Evolutionary conservation across 2,329 filamentous ascomycete species (phyloP).

Genomic region (Myotisia sp.): DNA sequence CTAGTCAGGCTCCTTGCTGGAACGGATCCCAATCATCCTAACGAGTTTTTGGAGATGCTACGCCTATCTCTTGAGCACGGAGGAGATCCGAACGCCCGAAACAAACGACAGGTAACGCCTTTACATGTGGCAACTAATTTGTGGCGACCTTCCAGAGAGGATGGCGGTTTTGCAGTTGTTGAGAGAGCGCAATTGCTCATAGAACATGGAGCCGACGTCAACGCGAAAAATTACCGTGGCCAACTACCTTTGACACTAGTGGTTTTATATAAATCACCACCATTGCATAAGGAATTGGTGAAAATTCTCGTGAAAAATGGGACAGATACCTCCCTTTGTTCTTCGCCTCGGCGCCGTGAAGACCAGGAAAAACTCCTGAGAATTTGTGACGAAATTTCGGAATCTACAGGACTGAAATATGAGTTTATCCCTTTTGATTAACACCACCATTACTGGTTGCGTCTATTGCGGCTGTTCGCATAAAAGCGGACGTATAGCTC

Average conservation of each 20-base stretch:
- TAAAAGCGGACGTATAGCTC: no score
- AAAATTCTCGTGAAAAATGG: neutral
- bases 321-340: neutral
- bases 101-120: neutral
- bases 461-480: no score
- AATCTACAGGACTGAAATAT: neutral
- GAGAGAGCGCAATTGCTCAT: constrained; percentile 1
- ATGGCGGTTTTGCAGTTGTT: neutral
- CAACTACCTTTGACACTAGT: neutral
- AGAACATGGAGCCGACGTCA: constrained; percentile 2
- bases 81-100: neutral
- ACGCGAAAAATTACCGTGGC: neutral
- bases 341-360: neutral
- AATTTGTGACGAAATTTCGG: constrained; percentile 1
- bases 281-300: neutral
- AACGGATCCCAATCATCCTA: neutral
- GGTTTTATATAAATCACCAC: no score
- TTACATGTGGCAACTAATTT: neutral
- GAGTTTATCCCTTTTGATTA: neutral
- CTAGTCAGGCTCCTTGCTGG: neutral
- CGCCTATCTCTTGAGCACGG: neutral
- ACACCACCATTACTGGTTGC: no score
- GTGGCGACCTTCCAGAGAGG: neutral
- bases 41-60: neutral
- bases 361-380: neutral